Percentiles rank a stretch among this genome's conserved stretches.
phyloP scores from a whole-genome alignment of 345 rosid species.

The Euphorbia lathyris region DNA sequence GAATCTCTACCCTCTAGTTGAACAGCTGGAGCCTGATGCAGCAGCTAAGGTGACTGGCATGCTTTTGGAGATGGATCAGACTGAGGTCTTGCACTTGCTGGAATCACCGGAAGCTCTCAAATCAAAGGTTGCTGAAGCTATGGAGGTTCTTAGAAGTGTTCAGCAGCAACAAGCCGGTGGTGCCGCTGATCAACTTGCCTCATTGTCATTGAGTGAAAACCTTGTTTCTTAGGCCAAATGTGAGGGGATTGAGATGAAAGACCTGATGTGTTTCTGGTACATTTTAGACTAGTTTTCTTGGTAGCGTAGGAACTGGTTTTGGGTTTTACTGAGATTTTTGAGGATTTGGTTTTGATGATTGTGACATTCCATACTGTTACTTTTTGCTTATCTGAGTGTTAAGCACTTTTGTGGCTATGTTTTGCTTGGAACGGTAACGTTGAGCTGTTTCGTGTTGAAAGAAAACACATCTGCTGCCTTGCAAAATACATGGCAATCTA shows the following conservation, averaged over 20 bases:
- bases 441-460: neutral
- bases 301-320: slow-evolving; percentile 12
- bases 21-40: slow-evolving; percentile 79
- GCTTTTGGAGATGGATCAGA: slow-evolving; percentile 98
- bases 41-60: slow-evolving; percentile 95
- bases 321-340: slow-evolving; percentile 3
- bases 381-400: slow-evolving; percentile 10
- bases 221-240: slow-evolving; percentile 45
- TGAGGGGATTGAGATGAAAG: slow-evolving; percentile 7
- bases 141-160: slow-evolving; percentile 90
- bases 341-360: neutral
- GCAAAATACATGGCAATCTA: too few species aligned
- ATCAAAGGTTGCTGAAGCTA: slow-evolving; percentile 87
- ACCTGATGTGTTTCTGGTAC: slow-evolving; percentile 13
- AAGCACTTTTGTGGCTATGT: neutral
- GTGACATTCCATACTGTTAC: neutral
- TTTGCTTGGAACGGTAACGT: neutral
- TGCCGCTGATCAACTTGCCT: slow-evolving; percentile 63
- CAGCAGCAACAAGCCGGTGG: slow-evolving; percentile 62
- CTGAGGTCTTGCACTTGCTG: slow-evolving; percentile 87
- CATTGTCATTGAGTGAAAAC: slow-evolving; percentile 63
- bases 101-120: slow-evolving; percentile 93
- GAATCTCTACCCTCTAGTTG: slow-evolving; percentile 91
- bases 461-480: neutral
- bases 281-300: slow-evolving; percentile 7